Base-by-base conservation (phyloP, 805 yeast species). In the Candida silvatica region DNA sequence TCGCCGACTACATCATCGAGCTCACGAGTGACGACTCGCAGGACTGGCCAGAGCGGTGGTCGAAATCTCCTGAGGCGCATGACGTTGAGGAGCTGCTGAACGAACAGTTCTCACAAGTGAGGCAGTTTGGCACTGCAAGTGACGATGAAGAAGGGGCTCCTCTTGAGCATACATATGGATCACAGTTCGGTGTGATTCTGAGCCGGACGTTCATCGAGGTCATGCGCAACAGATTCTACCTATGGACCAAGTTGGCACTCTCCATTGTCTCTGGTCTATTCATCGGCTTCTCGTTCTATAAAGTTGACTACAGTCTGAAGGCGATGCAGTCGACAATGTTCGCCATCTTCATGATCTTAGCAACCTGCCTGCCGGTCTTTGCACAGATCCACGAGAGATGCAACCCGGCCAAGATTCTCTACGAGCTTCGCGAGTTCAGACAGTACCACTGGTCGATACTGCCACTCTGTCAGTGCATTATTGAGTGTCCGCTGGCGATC, bases 251-350 rank as follows among this genome's bases (percentile, higher is more conserved):
- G 59, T 45, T 74, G 17, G 61, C 64, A 16, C 37, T 47, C 44
- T 59, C 61, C 42, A 51, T 66, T 24, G 35, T 42, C 14, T 64
- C 76, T 31, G 74, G 84, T 27, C 49, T 82, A 14, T 77, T 79
- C 51, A 70, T 77, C 42, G 94, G 94, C 29, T 83, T 83, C 55
- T 65, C 80, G 0, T 83, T 77, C 58, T 80, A 65, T 64, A 64
- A 73, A 46, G 69, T 76, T 20, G 69, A 68, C 34, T 52, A 57
- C 29, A 55, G 69, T 19, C 43, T 64, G 14, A 59, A 61, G 32
- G 80, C 80, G 23, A 56, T 74, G 57, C 80, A 74, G 53, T 69
- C 73, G 46, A 58, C 70, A 6, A 59, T 77, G 68, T 77, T 77
- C 51, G 71, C 75, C n/a, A 60, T 67, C 6, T 78, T 78, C 55